Evolutionary conservation across 352 stramenopile species (phyloP).

Genomic region (Plasmopara muralis): DNA sequence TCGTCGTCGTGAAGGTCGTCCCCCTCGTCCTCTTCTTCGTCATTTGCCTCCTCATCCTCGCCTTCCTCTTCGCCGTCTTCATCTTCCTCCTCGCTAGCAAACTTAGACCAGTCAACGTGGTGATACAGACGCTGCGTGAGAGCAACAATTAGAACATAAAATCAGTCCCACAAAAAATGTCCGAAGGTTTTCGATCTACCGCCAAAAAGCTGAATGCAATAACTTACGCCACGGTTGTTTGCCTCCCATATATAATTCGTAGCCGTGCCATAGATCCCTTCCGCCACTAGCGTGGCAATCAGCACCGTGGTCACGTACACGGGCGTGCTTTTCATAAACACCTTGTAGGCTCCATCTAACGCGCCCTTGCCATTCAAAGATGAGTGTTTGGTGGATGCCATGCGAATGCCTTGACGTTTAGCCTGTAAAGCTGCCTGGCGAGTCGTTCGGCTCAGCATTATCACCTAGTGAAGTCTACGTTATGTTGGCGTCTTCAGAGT

Average conservation of each 20-base stretch:
- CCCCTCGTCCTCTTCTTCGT: conserved; percentile 26
- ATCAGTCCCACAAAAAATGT: conserved; percentile 15
- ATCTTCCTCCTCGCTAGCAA: conserved; percentile 81
- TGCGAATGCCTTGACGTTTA: conserved; percentile 36
- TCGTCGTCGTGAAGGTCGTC: conserved; percentile 30
- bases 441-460: conserved; percentile 55
- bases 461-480: not conserved
- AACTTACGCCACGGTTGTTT: conserved; percentile 76
- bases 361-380: conserved; percentile 71
- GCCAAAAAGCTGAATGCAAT: not conserved
- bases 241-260: conserved; percentile 78
- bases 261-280: conserved; percentile 63
- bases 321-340: conserved; percentile 79
- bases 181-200: conserved; percentile 22
- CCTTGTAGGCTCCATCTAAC: conserved; percentile 57
- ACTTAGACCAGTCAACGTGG: conserved; percentile 84
- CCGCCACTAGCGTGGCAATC: conserved; percentile 54
- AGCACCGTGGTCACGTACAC: conserved; percentile 79
- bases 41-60: conserved; percentile 50
- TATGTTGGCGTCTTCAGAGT: conserved; percentile 17
- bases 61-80: conserved; percentile 35
- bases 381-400: conserved; percentile 58
- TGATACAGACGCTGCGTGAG: conserved; percentile 69
- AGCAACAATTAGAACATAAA: conserved; percentile 1
- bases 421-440: conserved; percentile 34